phyloP scores from a whole-genome alignment of 2,329 filamentous ascomycete species.

The Fonsecaea monophora region DNA sequence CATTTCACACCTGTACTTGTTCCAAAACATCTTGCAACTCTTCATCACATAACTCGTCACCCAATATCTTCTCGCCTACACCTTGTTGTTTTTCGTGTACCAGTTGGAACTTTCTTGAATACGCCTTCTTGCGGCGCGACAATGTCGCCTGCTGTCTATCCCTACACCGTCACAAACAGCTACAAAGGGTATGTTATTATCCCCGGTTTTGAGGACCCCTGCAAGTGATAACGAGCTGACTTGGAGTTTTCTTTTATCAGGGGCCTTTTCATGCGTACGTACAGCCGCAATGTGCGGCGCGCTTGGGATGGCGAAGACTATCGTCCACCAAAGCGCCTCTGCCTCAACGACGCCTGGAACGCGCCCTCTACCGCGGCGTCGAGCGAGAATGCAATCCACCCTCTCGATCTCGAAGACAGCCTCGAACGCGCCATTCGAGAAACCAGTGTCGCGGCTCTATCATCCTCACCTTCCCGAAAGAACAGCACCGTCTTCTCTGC shows the following conservation, averaged over 20 bases:
- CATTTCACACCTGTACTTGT: constrained; percentile 22
- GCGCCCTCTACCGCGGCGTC: constrained; percentile 27
- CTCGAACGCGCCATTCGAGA: constrained; percentile 57
- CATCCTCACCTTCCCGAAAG: constrained; percentile 56
- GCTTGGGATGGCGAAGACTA: constrained; percentile 55
- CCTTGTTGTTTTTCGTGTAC: background rate
- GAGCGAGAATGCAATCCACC: constrained; percentile 40
- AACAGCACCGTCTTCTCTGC: constrained; percentile 53
- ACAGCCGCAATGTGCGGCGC: constrained; percentile 56
- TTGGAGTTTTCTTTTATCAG: constrained; percentile 39
- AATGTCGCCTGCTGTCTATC: constrained; percentile 42
- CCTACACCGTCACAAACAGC: constrained; percentile 59
- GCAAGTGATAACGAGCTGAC: constrained; percentile 26
- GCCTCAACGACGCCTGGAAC: constrained; percentile 46
- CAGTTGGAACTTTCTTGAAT: background rate
- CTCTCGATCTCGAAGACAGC: constrained; percentile 52
- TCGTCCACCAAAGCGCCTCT: constrained; percentile 54
- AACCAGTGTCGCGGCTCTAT: constrained; percentile 51
- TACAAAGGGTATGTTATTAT: constrained; percentile 53
- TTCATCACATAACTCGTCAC: constrained; percentile 11
- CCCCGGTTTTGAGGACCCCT: constrained; percentile 10
- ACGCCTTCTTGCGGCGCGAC: constrained; percentile 30
- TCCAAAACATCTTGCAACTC: constrained; percentile 9
- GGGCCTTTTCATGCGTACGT: constrained; percentile 58
- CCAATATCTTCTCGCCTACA: background rate